Evolutionary conservation across 2,329 filamentous ascomycete genomes (phyloP), one percentile per base, ranked within the genome.

Genomic region (Cytospora chrysosperma): DNA sequence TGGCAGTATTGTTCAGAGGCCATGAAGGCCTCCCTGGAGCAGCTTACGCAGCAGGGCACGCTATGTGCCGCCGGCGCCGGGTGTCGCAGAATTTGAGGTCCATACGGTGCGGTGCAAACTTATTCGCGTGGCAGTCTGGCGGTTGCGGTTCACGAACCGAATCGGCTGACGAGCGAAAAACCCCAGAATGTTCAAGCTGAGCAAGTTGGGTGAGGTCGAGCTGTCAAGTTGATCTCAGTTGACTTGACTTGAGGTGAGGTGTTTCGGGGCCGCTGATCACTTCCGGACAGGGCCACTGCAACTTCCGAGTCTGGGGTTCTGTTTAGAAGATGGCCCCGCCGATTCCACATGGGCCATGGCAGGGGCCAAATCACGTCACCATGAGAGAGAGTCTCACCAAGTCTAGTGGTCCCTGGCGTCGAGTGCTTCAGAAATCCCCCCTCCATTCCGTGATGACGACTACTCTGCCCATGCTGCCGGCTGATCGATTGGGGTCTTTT

Each of bases 281-380:
- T 47, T 13, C 43, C 43, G 43, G 43, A 47, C 2, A 24, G 13
- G 24, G n/a, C 6, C 43, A 47, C n/a, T 47, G 43, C 43, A 47
- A 47, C 43, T 10, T 47, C 43, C n/a, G 43, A 24, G 43, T 47
- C 43, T 47, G 43, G 43, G 43, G 43, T 47, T 47, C 13, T 47
- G 43, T 24, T 47, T 47, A 47, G 43, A 12, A 37, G 56, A 40
- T 26, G 17, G 47, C 47, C 34, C 54, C 58, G 53, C 21, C 28
- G 52, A 53, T 43, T 13, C 52, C 13, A 51, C 15, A 40, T 61
- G 53, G 57, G 62, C 32, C 43, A 30, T 53, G 52, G 26, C 53
- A 52, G 26, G 62, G 56, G 28, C 52, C 26, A 37, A 40, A 61
- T 64, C 62, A 64, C 57, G 62, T 64, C 62, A 64, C 62, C 51